These are phyloP conservation scores for Crotalaria pallida DNA, from an alignment of 306 rosid genomes.

Conservation along the genomic window DNA sequence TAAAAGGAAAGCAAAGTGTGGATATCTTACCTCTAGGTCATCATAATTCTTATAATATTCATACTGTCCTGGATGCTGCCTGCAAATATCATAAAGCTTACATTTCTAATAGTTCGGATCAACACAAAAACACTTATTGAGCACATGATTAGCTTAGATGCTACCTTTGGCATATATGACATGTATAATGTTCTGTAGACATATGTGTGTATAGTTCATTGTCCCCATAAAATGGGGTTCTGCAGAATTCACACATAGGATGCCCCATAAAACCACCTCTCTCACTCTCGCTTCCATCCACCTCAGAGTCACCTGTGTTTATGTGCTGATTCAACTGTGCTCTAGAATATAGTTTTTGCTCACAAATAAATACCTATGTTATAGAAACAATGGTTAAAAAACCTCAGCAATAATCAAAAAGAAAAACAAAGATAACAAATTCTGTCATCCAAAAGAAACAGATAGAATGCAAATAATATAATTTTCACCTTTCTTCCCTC, in stretches of 20 bases:
- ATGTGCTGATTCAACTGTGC: conserved; percentile 79
- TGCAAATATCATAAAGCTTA: conserved; percentile 30
- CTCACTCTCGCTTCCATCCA: conserved; percentile 96
- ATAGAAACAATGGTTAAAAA: conserved; percentile 18
- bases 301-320: conserved; percentile 81
- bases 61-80: conserved; percentile 84
- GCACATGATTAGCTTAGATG: not conserved
- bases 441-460: conserved; percentile 2
- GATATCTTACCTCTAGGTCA: conserved; percentile 84
- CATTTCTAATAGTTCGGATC: conserved; percentile 9
- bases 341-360: conserved; percentile 83
- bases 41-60: conserved; percentile 87
- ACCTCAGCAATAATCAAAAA: not conserved
- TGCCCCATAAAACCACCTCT: conserved; percentile 98
- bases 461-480: not conserved
- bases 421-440: not conserved
- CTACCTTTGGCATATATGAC: conserved; percentile 96
- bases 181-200: conserved; percentile 90
- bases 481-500: conserved; percentile 85
- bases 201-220: conserved; percentile 84
- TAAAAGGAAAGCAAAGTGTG: not conserved
- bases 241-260: conserved; percentile 89
- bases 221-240: conserved; percentile 85
- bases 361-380: conserved; percentile 79
- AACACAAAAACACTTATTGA: not conserved